A percentile compares a stretch with the other conserved stretches of the same genome.
Conservation (phyloP, 2,329 filamentous ascomycete species). For the Emergomyces africanus region DNA sequence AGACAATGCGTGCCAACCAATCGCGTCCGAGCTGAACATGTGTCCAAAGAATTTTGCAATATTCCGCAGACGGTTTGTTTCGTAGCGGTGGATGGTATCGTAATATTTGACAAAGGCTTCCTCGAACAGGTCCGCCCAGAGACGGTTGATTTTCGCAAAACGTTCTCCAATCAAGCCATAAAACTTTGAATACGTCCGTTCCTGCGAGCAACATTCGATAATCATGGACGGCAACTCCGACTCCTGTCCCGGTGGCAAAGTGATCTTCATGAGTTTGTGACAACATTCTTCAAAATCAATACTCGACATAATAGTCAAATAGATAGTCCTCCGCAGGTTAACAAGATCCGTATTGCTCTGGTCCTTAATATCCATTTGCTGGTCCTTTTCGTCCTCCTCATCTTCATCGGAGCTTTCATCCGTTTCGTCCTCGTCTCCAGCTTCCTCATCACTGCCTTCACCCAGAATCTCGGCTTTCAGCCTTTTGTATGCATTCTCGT, state of each 20-base stretch:
- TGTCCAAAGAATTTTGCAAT: constrained; percentile 93
- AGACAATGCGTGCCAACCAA: constrained; percentile 83
- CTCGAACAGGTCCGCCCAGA: constrained; percentile 91
- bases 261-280: constrained; percentile 93
- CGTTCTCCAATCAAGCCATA: constrained; percentile 89
- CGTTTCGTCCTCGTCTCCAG: constrained; percentile 52
- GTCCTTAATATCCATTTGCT: constrained; percentile 90
- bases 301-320: constrained; percentile 93
- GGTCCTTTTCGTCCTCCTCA: constrained; percentile 64
- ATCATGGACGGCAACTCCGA: constrained; percentile 91
- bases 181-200: constrained; percentile 95
- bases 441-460: constrained; percentile 76
- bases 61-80: constrained; percentile 89
- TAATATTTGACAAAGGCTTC: constrained; percentile 86
- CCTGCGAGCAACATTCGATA: constrained; percentile 91
- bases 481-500: constrained; percentile 80
- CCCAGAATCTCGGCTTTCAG: constrained; percentile 90
- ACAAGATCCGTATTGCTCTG: constrained; percentile 94
- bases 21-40: constrained; percentile 71
- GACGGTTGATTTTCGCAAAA: constrained; percentile 87
- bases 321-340: constrained; percentile 85
- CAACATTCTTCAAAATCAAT: constrained; percentile 93
- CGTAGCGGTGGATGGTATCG: constrained; percentile 92
- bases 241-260: constrained; percentile 74
- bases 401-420: constrained; percentile 54